Evolutionary conservation across 2,329 filamentous ascomycete genomes (phyloP), one percentile per base, ranked within the genome.

Genomic region (Cladosporium sp.): DNA sequence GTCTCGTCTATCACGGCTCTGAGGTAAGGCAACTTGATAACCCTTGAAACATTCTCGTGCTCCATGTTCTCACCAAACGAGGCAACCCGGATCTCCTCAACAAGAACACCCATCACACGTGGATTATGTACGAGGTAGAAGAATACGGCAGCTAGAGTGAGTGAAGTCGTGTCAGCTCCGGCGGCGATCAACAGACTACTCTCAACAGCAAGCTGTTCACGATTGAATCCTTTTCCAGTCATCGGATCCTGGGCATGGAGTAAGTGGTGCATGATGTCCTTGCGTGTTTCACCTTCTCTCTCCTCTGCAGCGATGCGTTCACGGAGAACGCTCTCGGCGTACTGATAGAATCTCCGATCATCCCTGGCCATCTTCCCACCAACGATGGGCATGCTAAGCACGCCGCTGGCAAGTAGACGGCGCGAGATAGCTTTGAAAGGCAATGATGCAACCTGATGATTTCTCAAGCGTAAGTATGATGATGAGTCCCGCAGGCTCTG

Each of bases 1-100:
- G 70, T 61, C 56, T 79, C 75, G 40, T 77, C 69, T 37, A 79
- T 67, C 47, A 68, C 70, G 6, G 74, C 76, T 7, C 68, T 65
- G 1, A 79, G 63, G 55, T 77, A 78, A 45, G 53, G 55, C 66
- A 73, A n/a, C 50, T 55, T 22, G 24, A 43, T 64, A 58, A 7
- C 77, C 58, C 7, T 60, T 52, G 5, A 61, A 39, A 5, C 65
- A 66, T 19, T 73, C 73, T 54, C 75, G 66, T 1, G 72, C 69
- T 58, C 79, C 70, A 58, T 71, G 70, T 45, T 74, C 70, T 50
- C 74, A 67, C 40, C 74, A 61, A 4, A 75, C 66, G 64, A 78
- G 66, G 61, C 73, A 69, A 63, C 74, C 73, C 56, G 54, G 2
- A 64, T 43, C 45, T 71, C 68, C 2, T 55, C 17, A 0, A 59